Percentiles rank a stretch among this genome's conserved stretches.
phyloP scores from a whole-genome alignment of 768 basidiomycete genomes.

The Pleurotus tuoliensis region DNA sequence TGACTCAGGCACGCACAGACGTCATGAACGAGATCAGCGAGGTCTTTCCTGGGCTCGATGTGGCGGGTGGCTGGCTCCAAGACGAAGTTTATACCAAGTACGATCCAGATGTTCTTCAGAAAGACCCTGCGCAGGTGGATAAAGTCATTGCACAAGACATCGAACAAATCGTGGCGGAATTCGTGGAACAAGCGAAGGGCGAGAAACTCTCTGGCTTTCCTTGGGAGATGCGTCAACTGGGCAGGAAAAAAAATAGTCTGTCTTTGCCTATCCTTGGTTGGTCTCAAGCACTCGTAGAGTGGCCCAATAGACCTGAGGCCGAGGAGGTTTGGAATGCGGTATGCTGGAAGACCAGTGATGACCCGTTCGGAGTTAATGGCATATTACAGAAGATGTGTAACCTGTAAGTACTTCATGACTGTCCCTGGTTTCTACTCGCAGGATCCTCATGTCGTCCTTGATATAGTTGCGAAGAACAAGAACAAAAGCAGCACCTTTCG shows the following conservation, averaged over 20 bases:
- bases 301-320: background rate
- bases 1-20: too few species aligned
- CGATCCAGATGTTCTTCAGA: too few species aligned
- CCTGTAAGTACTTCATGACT: background rate
- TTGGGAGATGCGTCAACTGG: too few species aligned
- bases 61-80: too few species aligned
- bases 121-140: too few species aligned
- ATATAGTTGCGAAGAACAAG: background rate
- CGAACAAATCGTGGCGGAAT: too few species aligned
- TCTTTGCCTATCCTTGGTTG: background rate
- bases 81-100: too few species aligned
- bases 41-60: too few species aligned
- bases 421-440: background rate
- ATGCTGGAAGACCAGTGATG: background rate
- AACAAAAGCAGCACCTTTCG: background rate
- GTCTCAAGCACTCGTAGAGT: background rate
- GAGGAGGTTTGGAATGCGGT: background rate
- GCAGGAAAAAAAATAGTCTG: background rate
- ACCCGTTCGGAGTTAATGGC: background rate
- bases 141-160: too few species aligned
- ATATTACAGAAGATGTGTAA: background rate
- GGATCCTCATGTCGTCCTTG: background rate
- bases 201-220: too few species aligned
- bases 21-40: too few species aligned
- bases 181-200: too few species aligned